These are phyloP conservation scores for Candida ficus DNA, from an alignment of 805 yeast genomes.

Conservation along the genomic window DNA sequence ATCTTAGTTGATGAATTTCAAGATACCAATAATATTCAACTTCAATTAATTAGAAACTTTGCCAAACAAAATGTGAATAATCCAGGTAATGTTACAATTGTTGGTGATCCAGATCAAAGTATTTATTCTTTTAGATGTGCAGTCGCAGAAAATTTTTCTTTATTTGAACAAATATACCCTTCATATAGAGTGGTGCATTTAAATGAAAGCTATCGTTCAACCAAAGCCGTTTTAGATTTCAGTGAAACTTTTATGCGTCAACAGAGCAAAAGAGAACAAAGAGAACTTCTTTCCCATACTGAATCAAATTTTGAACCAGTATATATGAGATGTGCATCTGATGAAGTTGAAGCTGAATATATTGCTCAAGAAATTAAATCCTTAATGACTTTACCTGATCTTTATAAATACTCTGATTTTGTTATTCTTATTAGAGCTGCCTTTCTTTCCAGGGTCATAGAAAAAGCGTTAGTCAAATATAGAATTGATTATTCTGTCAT, in stretches of 20 bases:
- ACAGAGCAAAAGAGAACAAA: constrained; percentile 43
- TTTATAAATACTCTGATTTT: constrained; percentile 52
- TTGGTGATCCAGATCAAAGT: constrained; percentile 96
- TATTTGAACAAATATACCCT: constrained; percentile 42
- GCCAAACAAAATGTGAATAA: constrained; percentile 34
- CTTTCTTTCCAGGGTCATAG: constrained; percentile 56
- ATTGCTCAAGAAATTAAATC: constrained; percentile 51
- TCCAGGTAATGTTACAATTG: constrained; percentile 67
- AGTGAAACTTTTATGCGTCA: constrained; percentile 65
- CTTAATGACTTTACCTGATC: constrained; percentile 39
- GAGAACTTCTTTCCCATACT: constrained; percentile 44
- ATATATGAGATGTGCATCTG: constrained; percentile 33
- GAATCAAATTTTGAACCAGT: constrained; percentile 41
- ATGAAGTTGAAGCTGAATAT: constrained; percentile 52
- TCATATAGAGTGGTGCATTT: constrained; percentile 37
- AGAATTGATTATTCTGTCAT: constrained; percentile 63
- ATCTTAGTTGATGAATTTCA: constrained; percentile 93
- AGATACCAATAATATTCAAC: constrained; percentile 79
- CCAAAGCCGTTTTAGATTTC: constrained; percentile 54
- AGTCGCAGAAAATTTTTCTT: constrained; percentile 55
- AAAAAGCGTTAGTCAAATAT: constrained; percentile 49
- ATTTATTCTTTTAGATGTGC: constrained; percentile 89
- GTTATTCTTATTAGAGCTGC: constrained; percentile 69
- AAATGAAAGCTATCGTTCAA: constrained; percentile 76
- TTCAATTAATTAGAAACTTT: constrained; percentile 56